phyloP scores from a whole-genome alignment of 2,329 filamentous ascomycete genomes.

The Endoconidiophora laricicola region DNA sequence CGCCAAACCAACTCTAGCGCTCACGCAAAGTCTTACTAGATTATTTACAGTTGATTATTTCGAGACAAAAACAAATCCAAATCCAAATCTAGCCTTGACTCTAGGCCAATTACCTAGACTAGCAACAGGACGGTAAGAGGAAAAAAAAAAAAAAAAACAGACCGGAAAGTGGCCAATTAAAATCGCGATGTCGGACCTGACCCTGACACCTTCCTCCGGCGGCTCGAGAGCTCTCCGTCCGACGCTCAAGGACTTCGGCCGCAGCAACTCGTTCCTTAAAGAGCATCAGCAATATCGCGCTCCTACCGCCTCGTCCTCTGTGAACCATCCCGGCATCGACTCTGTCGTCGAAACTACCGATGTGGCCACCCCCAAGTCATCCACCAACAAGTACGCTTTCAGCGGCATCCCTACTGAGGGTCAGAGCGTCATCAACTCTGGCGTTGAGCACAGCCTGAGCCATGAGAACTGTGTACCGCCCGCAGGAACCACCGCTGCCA shows the following conservation, averaged over 20 bases:
- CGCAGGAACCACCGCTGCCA: slow-evolving; percentile 26
- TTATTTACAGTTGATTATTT: no score
- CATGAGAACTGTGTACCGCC: slow-evolving; percentile 45
- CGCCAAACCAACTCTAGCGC: no score
- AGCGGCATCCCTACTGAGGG: slow-evolving; percentile 44
- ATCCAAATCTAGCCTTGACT: not conserved
- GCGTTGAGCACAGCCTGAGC: slow-evolving; percentile 43
- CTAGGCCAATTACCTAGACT: no score
- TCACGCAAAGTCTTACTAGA: no score
- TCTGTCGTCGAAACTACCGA: slow-evolving; percentile 43
- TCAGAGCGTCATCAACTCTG: slow-evolving; percentile 44
- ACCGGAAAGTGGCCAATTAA: not conserved
- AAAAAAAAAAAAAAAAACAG: not conserved
- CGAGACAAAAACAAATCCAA: not conserved
- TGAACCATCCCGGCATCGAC: slow-evolving; percentile 46
- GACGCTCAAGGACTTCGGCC: slow-evolving; percentile 34
- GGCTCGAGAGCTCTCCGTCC: slow-evolving; percentile 23
- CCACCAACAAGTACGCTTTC: slow-evolving; percentile 24
- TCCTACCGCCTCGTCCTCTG: slow-evolving; percentile 34
- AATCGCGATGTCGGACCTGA: slow-evolving; percentile 4
- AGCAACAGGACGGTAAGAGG: no score
- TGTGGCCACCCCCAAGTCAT: slow-evolving; percentile 21
- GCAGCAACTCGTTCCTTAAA: slow-evolving; percentile 42
- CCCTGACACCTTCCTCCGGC: slow-evolving; percentile 1
- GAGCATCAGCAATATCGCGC: slow-evolving; percentile 49